These are phyloP conservation scores for Cladosporium cucumerinum DNA, from an alignment of 2,329 filamentous ascomycete genomes.

Conservation along the genomic window DNA sequence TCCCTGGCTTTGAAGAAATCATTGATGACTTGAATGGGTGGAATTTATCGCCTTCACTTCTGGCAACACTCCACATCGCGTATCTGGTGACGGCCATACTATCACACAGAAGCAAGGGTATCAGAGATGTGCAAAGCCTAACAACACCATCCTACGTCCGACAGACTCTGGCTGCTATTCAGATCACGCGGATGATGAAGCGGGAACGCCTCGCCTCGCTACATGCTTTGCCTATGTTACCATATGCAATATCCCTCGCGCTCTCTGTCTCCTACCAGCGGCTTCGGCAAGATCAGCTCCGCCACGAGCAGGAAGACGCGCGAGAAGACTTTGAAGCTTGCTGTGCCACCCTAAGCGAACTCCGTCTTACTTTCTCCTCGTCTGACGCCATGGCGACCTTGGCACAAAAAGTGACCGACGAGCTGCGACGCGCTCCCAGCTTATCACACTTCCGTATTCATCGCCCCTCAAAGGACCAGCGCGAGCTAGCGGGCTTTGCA, in stretches of 20 bases:
- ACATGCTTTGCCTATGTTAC: conserved; percentile 53
- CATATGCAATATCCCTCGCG: conserved; percentile 55
- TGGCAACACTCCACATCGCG: conserved; percentile 52
- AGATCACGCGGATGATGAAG: conserved; percentile 49
- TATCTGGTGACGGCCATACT: conserved; percentile 57
- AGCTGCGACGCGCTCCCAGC: conserved; percentile 29
- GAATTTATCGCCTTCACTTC: conserved; percentile 37
- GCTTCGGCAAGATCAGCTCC: conserved; percentile 51
- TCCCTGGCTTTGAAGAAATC: conserved; percentile 46
- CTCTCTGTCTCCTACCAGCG: conserved; percentile 57
- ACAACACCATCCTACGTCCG: conserved; percentile 49
- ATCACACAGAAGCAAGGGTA: conserved; percentile 50
- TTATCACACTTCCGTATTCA: conserved; percentile 29
- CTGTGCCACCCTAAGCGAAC: conserved; percentile 42
- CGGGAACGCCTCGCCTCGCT: conserved; percentile 45
- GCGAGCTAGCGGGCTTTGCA: conserved; percentile 13
- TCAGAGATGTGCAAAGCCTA: conserved; percentile 41
- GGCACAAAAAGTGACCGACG: conserved; percentile 32
- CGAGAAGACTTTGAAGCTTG: conserved; percentile 45
- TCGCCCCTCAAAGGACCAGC: conserved; percentile 16
- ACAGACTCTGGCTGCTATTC: conserved; percentile 54
- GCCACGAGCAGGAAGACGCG: conserved; percentile 46
- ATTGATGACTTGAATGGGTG: conserved; percentile 38
- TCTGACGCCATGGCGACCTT: conserved; percentile 45
- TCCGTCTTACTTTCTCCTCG: conserved; percentile 45